These are phyloP conservation scores for Dryas drummondii DNA, from an alignment of 306 rosid genomes.

Conservation along the genomic window DNA sequence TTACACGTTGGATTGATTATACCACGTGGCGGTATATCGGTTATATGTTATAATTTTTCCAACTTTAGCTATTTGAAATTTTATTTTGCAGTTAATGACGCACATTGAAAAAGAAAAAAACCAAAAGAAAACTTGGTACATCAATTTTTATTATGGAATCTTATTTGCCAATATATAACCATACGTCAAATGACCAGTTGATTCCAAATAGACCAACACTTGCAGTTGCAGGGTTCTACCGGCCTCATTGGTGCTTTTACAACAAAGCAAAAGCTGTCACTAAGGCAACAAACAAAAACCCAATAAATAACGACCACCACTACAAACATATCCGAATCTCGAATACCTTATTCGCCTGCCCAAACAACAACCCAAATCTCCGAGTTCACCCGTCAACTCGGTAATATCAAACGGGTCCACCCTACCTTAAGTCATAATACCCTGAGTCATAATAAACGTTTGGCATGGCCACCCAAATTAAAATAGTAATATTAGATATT, in stretches of 20 bases:
- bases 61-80: too few species aligned
- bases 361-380: slow-evolving; percentile 21
- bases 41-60: too few species aligned
- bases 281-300: slow-evolving; percentile 23
- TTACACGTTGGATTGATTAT: too few species aligned
- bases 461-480: slow-evolving; percentile 23
- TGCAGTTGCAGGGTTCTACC: not conserved
- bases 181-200: not conserved
- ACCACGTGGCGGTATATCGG: too few species aligned
- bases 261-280: slow-evolving; percentile 26
- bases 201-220: slow-evolving; percentile 7
- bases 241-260: slow-evolving; percentile 3
- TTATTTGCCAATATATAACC: not conserved
- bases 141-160: not conserved
- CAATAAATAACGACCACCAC: slow-evolving; percentile 5
- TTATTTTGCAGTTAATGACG: too few species aligned
- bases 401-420: slow-evolving; percentile 10
- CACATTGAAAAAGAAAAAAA: too few species aligned
- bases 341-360: slow-evolving; percentile 21
- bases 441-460: slow-evolving; percentile 17
- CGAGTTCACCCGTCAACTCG: slow-evolving; percentile 36
- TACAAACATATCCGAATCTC: slow-evolving; percentile 13
- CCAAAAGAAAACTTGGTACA: not conserved
- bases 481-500: too few species aligned
- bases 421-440: not conserved